Conservation (phyloP, 139 green algal species). For the Spirogloea muscicola region DNA sequence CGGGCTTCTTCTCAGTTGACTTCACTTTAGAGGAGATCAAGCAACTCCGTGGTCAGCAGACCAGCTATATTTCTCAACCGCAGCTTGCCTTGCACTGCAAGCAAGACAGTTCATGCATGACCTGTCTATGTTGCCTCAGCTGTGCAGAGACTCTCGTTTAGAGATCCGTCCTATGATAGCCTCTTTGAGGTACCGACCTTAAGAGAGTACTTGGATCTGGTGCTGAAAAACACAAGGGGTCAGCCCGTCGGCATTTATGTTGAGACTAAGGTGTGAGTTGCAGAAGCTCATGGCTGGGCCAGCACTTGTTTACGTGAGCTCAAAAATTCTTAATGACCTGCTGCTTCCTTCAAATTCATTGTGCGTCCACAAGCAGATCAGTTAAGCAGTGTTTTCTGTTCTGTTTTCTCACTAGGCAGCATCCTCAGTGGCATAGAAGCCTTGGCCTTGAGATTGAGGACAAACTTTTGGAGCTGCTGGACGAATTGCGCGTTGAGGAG, state of each 20-base stretch:
- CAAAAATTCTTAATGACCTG: neutral
- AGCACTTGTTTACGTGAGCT: neutral
- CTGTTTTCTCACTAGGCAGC: slow-evolving; percentile 8
- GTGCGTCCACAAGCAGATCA: neutral
- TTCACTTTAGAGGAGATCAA: slow-evolving; percentile 58
- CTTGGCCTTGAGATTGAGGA: slow-evolving; percentile 28
- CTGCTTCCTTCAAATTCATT: neutral
- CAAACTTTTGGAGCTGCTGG: slow-evolving; percentile 13
- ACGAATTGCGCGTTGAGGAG: neutral
- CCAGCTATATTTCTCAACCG: too few species aligned
- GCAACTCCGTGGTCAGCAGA: slow-evolving; percentile 51
- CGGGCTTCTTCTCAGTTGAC: slow-evolving; percentile 56
- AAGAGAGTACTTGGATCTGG: slow-evolving; percentile 12
- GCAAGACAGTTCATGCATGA: too few species aligned
- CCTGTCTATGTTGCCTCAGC: slow-evolving; percentile 5
- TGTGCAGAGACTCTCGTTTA: slow-evolving; percentile 29
- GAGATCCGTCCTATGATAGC: slow-evolving; percentile 22
- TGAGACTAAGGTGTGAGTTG: slow-evolving; percentile 26
- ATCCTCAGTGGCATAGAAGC: slow-evolving; percentile 14
- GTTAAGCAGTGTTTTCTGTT: neutral
- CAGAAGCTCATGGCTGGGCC: neutral
- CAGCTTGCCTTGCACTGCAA: too few species aligned
- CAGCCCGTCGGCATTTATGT: slow-evolving; percentile 17
- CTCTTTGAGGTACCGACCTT: slow-evolving; percentile 26
- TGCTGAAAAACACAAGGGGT: neutral